Evolutionary conservation across 2,329 filamentous ascomycete genomes (phyloP), one percentile per base, ranked within the genome.

Genomic region (Trichoderma gracile): DNA sequence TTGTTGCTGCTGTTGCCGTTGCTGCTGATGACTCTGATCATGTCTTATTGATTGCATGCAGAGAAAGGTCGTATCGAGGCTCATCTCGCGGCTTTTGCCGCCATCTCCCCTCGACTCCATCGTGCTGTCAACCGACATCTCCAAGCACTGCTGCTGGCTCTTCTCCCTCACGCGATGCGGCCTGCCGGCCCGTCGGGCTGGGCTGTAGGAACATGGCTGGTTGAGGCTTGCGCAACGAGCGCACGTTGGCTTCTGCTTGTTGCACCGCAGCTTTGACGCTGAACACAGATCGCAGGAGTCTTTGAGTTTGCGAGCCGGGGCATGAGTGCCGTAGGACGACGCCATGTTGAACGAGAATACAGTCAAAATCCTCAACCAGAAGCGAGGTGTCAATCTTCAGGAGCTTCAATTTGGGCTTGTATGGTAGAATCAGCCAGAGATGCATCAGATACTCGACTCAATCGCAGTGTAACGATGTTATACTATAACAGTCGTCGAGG

Each of bases 121-220:
- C 9, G 10, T 5, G 12, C n/a, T 53, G 33, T 38, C 50, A 15
- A 23, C 27, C 17, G 27, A 12, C 12, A 9, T 5, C 19, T 21
- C 50, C 12, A 33, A 23, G 19, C n/a, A 38, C 23, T 53, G 50
- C 14, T 53, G 50, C 19, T 53, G 50, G 50, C 19, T 33, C 50
- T 53, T 53, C 30, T 53, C 50, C 30, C 50, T 27, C 38, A 53
- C 27, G 3, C 50, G 50, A 53, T 53, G 50, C 23, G 50, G 50
- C 19, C 50, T 30, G 1, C 50, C 50, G 3, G 50, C 50, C 21
- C 50, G 50, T 17, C 50, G 30, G 14, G 50, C 50, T 53, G 50
- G 50, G 10, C 50, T 53, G 30, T 53, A 53, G n/a, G 50, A 53
- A 23, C 50, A 53, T 10, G 30, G 27, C 10, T 53, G 50, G 33